Base-by-base conservation (phyloP, 345 rosid species). In the Adansonia digitata region DNA sequence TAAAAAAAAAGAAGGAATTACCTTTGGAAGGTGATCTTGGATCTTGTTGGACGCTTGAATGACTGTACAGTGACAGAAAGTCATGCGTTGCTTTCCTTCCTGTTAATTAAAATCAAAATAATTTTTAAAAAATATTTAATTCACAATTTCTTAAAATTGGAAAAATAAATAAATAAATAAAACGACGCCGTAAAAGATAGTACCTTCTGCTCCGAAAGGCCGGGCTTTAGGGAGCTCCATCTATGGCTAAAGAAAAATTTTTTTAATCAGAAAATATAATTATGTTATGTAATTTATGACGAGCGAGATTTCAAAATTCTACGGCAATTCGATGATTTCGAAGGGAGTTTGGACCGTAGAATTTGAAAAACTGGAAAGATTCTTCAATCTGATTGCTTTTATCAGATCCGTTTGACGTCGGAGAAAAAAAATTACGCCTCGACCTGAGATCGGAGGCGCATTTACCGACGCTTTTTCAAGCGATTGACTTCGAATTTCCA, bases 161-260 rank as follows among this genome's bases (percentile, higher is more conserved):
- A 55, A 24, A 59, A 7, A 13, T 0, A n/a, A 26, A 64, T 40
- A 4, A n/a, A n/a, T 3, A 3, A 56, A 24, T n/a, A 42, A 52
- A 31, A 27, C 34, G 20, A 51, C 43, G 27, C 29, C 26, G 15
- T 24, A 56, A 61, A 37, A 12, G 39, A 35, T 27, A 69, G 53
- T 85, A 95, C 98, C 98, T 87, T 93, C 82, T 24, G 87, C 72
- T 75, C 88, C 93, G 37, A 86, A 93, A 56, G 92, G 76, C 73
- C 93, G 92, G 57, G 92, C 79, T 75, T 86, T 96, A 77, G 94
- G 93, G 75, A 93, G 92, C 94, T 93, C 99, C 98, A 95, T 95
- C 57, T 35, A 27, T 77, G 22, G 71, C 53, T n/a, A n/a, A n/a
- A 24, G 7, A 53, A 18, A 20, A 20, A 22, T 66, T 17, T 40